Evolutionary conservation across 176 grass and related monocot species (phyloP).

Genomic region (Zizania latifolia): DNA sequence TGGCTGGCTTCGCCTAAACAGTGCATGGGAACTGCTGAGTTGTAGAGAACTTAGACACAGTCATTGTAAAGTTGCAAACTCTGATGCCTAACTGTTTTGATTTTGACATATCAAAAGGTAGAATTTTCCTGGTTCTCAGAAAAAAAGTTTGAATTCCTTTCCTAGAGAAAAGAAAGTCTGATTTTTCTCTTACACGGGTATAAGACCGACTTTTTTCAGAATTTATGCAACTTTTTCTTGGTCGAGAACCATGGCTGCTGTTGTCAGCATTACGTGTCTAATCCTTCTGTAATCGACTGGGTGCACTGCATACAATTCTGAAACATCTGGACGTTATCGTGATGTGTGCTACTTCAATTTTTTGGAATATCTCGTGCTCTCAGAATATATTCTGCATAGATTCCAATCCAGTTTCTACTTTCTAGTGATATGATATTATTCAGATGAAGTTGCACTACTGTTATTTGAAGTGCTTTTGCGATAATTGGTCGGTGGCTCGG

Average conservation of each 20-base stretch:
- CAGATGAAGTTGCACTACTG: not conserved
- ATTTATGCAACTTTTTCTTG: constrained; percentile 26
- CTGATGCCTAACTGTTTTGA: constrained; percentile 47
- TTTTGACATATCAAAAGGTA: constrained; percentile 40
- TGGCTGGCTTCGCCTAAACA: not conserved
- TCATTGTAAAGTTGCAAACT: constrained; percentile 32
- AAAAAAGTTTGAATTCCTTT: constrained; percentile 9
- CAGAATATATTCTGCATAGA: constrained; percentile 35
- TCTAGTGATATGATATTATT: constrained; percentile 26
- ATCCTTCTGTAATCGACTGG: constrained; percentile 12
- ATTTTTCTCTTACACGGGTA: not conserved
- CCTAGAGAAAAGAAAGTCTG: not conserved
- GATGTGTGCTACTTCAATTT: constrained; percentile 24
- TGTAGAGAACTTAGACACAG: constrained; percentile 19
- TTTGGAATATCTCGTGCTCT: constrained; percentile 36
- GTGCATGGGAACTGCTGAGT: constrained; percentile 26
- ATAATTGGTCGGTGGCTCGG: constrained; percentile 1
- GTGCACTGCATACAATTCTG: constrained; percentile 29
- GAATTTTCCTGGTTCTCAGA: constrained; percentile 2
- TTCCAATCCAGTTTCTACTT: constrained; percentile 32
- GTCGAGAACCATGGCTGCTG: constrained; percentile 5
- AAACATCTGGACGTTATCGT: constrained; percentile 22
- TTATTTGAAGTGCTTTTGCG: not conserved
- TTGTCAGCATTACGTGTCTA: constrained; percentile 6
- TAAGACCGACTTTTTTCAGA: not conserved